These are phyloP conservation scores for Debaryomyces castellii DNA, from an alignment of 805 yeast genomes.

Conservation along the genomic window DNA sequence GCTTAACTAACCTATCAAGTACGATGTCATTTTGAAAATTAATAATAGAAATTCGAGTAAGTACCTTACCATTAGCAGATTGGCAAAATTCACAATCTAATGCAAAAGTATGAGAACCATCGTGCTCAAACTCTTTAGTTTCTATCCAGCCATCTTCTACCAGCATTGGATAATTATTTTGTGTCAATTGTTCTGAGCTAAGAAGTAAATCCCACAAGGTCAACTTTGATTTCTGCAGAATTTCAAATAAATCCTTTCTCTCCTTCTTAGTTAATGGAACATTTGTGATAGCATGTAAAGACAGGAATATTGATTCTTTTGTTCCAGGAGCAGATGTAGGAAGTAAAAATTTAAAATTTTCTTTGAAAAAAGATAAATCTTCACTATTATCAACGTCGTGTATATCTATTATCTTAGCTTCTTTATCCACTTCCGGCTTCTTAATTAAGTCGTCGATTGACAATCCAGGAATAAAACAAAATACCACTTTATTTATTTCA, in stretches of 20 bases:
- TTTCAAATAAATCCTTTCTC: slow-evolving; percentile 36
- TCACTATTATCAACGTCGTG: slow-evolving; percentile 4
- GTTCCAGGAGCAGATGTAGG: slow-evolving; percentile 69
- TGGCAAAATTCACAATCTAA: slow-evolving; percentile 94
- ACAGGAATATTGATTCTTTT: slow-evolving; percentile 52
- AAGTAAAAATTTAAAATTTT: slow-evolving; percentile 41
- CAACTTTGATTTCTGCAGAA: slow-evolving; percentile 36
- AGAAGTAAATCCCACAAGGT: slow-evolving; percentile 54
- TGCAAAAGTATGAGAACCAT: slow-evolving; percentile 67
- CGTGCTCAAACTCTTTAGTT: slow-evolving; percentile 53
- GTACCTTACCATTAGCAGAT: slow-evolving; percentile 57
- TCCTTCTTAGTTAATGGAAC: slow-evolving; percentile 60
- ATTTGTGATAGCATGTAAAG: slow-evolving; percentile 53
- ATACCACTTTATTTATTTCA: slow-evolving; percentile 52
- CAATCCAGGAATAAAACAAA: slow-evolving; percentile 67
- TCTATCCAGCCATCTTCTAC: slow-evolving; percentile 13
- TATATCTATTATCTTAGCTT: slow-evolving; percentile 5
- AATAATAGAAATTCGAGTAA: slow-evolving; percentile 77
- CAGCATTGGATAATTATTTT: slow-evolving; percentile 63
- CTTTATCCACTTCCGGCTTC: slow-evolving; percentile 10
- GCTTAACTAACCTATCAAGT: slow-evolving; percentile 76
- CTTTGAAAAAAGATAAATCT: slow-evolving; percentile 30
- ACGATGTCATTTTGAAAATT: slow-evolving; percentile 61
- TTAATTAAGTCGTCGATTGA: slow-evolving; percentile 44
- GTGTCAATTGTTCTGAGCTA: slow-evolving; percentile 46